Conservation (phyloP, 495 filamentous ascomycete species). For the Ramalina intermedia region DNA sequence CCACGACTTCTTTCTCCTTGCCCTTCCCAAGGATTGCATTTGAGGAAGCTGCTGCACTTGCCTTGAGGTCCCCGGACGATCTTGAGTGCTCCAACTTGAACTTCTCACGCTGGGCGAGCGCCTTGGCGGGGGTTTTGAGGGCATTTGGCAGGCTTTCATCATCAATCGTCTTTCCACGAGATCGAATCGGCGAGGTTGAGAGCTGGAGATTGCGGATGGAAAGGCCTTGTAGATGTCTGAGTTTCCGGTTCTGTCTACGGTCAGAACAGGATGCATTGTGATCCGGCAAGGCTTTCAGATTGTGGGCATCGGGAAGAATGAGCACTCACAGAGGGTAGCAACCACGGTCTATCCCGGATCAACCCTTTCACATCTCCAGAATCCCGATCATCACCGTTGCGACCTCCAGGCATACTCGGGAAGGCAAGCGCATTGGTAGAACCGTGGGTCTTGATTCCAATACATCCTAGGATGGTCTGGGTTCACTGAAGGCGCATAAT, state of each 20-base stretch:
- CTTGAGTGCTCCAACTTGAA: slow-evolving; percentile 49
- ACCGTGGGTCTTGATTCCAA: not conserved
- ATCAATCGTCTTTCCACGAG: slow-evolving; percentile 64
- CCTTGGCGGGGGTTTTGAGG: slow-evolving; percentile 56
- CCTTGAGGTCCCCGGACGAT: slow-evolving; percentile 56
- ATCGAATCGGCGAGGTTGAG: slow-evolving; percentile 28
- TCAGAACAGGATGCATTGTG: not conserved
- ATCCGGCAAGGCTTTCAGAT: slow-evolving; percentile 12
- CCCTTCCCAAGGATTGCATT: slow-evolving; percentile 45
- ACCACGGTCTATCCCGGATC: slow-evolving; percentile 29
- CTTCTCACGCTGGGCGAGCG: slow-evolving; percentile 43
- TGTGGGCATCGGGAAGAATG: not conserved
- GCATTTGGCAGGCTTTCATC: slow-evolving; percentile 61
- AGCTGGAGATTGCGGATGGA: slow-evolving; percentile 76
- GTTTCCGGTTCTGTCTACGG: slow-evolving; percentile 55
- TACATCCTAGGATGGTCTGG: slow-evolving; percentile 1
- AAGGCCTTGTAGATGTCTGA: slow-evolving; percentile 78
- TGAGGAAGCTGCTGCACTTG: slow-evolving; percentile 4
- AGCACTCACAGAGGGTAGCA: slow-evolving; percentile 32
- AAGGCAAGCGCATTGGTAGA: slow-evolving; percentile 1
- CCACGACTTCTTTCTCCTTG: slow-evolving; percentile 18
- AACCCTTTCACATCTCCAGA: slow-evolving; percentile 10
- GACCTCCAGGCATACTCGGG: slow-evolving; percentile 7
- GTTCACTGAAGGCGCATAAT: no score
- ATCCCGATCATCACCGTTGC: not conserved